A percentile compares a stretch with the other conserved stretches of the same genome.
phyloP scores from a whole-genome alignment of 2,329 filamentous ascomycete genomes.

The Pyrenochaeta sp. region DNA sequence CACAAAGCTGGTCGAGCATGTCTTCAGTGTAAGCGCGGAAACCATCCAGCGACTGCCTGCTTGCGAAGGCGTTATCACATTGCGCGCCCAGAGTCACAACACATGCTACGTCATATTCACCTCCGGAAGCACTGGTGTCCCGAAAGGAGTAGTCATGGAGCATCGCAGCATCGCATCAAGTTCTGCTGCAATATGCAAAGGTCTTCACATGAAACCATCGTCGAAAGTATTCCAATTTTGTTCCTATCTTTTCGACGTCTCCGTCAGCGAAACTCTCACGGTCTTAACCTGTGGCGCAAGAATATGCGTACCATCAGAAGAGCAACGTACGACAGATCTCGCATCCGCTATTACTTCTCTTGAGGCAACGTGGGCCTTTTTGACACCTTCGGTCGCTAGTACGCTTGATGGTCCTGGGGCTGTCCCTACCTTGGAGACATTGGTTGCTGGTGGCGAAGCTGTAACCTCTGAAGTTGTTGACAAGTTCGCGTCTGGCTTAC shows the following conservation, averaged over 20 bases:
- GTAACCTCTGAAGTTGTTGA: slow-evolving; percentile 35
- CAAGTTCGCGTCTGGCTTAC: slow-evolving; percentile 32
- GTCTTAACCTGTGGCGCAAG: slow-evolving; percentile 40
- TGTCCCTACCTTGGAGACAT: slow-evolving; percentile 50
- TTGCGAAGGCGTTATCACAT: slow-evolving; percentile 8
- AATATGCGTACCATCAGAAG: slow-evolving; percentile 45
- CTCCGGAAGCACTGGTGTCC: slow-evolving; percentile 42
- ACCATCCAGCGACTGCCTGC: slow-evolving; percentile 22
- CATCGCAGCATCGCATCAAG: slow-evolving; percentile 38
- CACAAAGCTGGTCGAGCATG: slow-evolving; percentile 18
- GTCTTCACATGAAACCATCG: slow-evolving; percentile 31
- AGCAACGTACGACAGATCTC: slow-evolving; percentile 55
- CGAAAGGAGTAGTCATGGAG: slow-evolving; percentile 42
- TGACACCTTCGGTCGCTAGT: slow-evolving; percentile 47
- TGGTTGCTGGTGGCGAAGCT: slow-evolving; percentile 38
- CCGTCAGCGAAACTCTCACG: slow-evolving; percentile 43
- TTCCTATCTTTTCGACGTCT: slow-evolving; percentile 45
- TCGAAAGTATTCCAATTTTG: slow-evolving; percentile 47
- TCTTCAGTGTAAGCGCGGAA: slow-evolving; percentile 26
- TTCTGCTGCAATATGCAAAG: slow-evolving; percentile 36
- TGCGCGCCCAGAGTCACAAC: slow-evolving; percentile 26
- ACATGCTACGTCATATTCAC: slow-evolving; percentile 42
- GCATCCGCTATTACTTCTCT: slow-evolving; percentile 43
- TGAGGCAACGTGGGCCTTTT: slow-evolving; percentile 39
- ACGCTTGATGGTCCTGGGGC: slow-evolving; percentile 36